phyloP scores from a whole-genome alignment of 169 alveolate species.

The Cryptosporidium andersoni region DNA sequence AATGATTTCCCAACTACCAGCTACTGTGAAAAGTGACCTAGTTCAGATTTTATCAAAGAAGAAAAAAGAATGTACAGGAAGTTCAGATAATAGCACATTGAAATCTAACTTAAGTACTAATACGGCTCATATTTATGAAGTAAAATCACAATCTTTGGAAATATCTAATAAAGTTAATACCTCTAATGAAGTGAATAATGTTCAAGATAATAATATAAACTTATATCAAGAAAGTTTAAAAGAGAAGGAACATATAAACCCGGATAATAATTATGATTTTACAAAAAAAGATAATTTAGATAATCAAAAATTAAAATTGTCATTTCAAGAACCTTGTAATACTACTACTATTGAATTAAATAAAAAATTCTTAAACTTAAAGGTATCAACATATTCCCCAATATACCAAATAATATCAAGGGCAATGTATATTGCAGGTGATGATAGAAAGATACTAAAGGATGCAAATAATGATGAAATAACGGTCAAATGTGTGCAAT shows the following conservation, averaged over 20 bases:
- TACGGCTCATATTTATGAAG: too few relatives aligned
- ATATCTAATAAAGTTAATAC: too few relatives aligned
- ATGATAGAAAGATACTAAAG: conserved; percentile 20
- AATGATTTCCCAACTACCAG: conserved; percentile 47
- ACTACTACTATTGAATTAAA: background rate
- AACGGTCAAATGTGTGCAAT: conserved; percentile 36
- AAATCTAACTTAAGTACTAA: background rate
- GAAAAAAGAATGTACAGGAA: background rate
- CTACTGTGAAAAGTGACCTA: conserved; percentile 43
- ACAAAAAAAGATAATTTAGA: too few relatives aligned
- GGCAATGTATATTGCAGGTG: conserved; percentile 68
- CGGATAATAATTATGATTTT: too few relatives aligned
- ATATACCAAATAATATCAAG: conserved; percentile 28
- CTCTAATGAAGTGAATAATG: too few relatives aligned
- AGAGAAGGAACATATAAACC: too few relatives aligned
- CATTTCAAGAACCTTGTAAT: background rate
- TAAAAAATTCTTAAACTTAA: conserved; percentile 18
- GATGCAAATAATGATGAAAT: conserved; percentile 26
- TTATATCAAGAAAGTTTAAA: too few relatives aligned
- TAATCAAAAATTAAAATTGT: too few relatives aligned
- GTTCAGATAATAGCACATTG: background rate
- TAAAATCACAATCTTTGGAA: too few relatives aligned
- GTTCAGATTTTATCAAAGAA: conserved; percentile 46
- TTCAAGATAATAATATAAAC: too few relatives aligned
- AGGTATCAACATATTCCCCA: conserved; percentile 66